phyloP scores from a whole-genome alignment of 2,329 filamentous ascomycete species.

The Rhytidhysteron rufulum region DNA sequence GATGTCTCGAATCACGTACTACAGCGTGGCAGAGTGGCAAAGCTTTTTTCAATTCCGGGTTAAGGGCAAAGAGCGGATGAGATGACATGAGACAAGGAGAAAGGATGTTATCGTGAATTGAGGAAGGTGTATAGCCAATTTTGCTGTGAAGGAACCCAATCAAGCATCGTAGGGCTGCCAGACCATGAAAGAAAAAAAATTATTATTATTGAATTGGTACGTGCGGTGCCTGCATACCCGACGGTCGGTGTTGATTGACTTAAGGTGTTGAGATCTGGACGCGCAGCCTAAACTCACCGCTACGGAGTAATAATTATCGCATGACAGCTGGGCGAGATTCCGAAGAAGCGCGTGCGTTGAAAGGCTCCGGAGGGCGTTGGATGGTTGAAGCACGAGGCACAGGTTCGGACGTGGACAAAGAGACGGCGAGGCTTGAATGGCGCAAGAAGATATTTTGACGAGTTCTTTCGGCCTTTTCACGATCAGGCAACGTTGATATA shows the following conservation, averaged over 20 bases:
- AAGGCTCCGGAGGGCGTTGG: no score
- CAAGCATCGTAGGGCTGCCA: no score
- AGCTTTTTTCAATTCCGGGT: neutral
- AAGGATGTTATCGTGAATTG: neutral
- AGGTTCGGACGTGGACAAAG: no score
- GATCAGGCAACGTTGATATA: constrained; percentile 1
- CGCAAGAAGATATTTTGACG: no score
- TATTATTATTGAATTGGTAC: constrained; percentile 11
- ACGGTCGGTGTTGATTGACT: constrained; percentile 1
- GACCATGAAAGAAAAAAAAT: no score
- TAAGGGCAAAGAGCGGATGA: neutral
- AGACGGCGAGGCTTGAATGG: no score
- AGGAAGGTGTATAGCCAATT: no score
- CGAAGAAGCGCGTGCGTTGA: no score
- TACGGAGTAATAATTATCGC: neutral
- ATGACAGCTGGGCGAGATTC: neutral
- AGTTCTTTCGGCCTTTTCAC: constrained; percentile 10
- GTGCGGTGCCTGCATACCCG: constrained; percentile 6
- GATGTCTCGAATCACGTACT: no score
- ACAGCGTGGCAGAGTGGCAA: neutral
- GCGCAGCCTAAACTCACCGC: constrained; percentile 8
- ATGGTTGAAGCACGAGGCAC: no score
- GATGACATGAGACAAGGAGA: constrained; percentile 1
- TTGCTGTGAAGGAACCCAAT: no score
- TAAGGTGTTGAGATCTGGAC: constrained; percentile 15